These are phyloP conservation scores for Wakefieldia striispora DNA, from an alignment of 768 basidiomycete species.

Conservation along the genomic window DNA sequence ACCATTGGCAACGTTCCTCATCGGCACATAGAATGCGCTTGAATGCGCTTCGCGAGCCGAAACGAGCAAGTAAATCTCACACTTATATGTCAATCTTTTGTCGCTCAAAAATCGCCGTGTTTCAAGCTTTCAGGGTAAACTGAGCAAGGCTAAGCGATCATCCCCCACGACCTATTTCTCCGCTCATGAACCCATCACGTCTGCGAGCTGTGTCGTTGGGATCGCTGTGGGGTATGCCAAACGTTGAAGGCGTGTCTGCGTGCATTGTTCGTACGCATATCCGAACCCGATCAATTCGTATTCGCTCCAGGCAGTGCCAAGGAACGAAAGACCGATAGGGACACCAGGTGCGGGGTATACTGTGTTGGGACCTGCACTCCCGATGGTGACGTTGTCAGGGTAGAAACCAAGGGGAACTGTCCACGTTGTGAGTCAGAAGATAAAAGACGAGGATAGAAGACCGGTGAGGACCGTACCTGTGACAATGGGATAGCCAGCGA, in stretches of 20 bases:
- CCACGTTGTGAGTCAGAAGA: not conserved
- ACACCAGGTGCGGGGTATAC: conserved; percentile 38
- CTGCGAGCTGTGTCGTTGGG: conserved; percentile 49
- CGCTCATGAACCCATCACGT: conserved; percentile 25
- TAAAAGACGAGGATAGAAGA: not conserved
- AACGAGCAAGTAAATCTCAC: too few species aligned
- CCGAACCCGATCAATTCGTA: conserved; percentile 39
- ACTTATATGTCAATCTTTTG: too few species aligned
- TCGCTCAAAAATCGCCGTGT: too few species aligned
- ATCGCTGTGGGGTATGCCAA: conserved; percentile 52
- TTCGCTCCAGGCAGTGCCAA: conserved; percentile 46
- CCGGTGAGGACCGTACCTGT: conserved; percentile 19
- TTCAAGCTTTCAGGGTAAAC: too few species aligned
- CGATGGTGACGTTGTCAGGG: conserved; percentile 31
- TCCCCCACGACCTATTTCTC: too few species aligned
- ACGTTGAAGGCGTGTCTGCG: conserved; percentile 47
- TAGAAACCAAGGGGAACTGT: conserved; percentile 40
- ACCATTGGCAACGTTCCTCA: too few species aligned
- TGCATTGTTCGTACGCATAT: conserved; percentile 53
- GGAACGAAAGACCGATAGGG: conserved; percentile 41
- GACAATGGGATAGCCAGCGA: conserved; percentile 36
- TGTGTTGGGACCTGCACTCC: conserved; percentile 34
- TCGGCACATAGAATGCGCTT: too few species aligned
- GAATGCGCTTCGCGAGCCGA: too few species aligned
- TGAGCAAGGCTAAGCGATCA: too few species aligned